Base-by-base conservation (phyloP, 2,329 filamentous ascomycete genomes). In the Epichloe baconii region DNA sequence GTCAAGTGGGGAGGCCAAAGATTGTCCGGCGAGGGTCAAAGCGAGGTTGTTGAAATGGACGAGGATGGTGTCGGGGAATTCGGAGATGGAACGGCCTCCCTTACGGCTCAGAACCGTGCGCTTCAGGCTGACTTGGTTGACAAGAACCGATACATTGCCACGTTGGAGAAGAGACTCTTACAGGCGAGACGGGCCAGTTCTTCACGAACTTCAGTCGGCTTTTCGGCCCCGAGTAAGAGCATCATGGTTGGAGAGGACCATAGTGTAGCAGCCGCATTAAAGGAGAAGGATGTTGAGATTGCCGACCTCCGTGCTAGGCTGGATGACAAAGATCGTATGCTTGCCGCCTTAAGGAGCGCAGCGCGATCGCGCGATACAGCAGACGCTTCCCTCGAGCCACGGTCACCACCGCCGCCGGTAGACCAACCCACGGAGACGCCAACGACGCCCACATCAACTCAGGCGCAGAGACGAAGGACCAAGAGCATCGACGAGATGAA, bases 121-220 rank as follows among this genome's bases (percentile, higher is more conserved):
- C 71, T 98, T 46, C 93, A 95, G 66, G 82, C 89, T n/a, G 93
- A 98, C 65, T 77, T 98, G 45, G 80, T 79, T n/a, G 93, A 98
- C 69, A 96, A 95, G 72, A 97, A 93, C 60, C 85, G 93, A 35
- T 98, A 98, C 66, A 97, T 97, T 59, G 79, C 86, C 31, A 97
- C 93, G 0, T 71, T 98, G 12, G 93, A 98, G 70, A 94, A 94
- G 68, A 81, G 93, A 26, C 73, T 98, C 1, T 74, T 97, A 36
- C 93, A 98, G 63, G 93, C 93, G 38, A 79, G 93, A 41, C 78
- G 91, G 46, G 88, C 89, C 0, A 96, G 90, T 67, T 89, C 95
- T 50, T 91, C 88, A 7, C 82, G 91, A 17, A 82, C 91, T 11
- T 95, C 89, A 5, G 79, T 86, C 53, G 85, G 85, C 1, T 79